These are phyloP conservation scores for Cladosporium sp. DNA, from an alignment of 2,329 filamentous ascomycete genomes.

Conservation along the genomic window DNA sequence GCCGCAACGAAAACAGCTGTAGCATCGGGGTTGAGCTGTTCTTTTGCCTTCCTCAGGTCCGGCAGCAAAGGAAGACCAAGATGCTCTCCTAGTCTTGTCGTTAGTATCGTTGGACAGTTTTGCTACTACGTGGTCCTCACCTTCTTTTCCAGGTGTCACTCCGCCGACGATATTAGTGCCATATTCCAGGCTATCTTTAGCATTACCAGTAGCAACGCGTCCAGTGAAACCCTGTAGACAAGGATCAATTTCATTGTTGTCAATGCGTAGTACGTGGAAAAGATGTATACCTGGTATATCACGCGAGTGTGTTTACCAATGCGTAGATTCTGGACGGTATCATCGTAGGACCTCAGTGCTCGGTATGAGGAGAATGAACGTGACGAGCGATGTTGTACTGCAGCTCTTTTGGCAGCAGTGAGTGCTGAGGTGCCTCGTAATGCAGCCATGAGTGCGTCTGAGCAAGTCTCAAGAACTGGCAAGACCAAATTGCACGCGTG, in stretches of 20 bases:
- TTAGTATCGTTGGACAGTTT: not conserved
- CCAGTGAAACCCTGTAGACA: constrained; percentile 57
- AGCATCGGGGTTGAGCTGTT: constrained; percentile 68
- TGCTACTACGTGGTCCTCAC: not conserved
- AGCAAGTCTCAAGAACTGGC: not conserved
- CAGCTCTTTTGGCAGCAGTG: not conserved
- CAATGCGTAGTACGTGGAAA: too few relatives aligned
- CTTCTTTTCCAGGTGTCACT: constrained; percentile 66
- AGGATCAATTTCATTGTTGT: too few relatives aligned
- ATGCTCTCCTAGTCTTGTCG: constrained; percentile 50
- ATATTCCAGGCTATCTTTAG: constrained; percentile 70
- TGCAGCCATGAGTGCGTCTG: constrained; percentile 17
- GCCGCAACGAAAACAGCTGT: constrained; percentile 77
- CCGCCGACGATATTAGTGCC: constrained; percentile 78
- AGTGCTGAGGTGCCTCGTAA: constrained; percentile 20
- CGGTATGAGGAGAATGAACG: constrained; percentile 26
- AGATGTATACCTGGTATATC: constrained; percentile 52
- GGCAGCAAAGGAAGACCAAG: constrained; percentile 68
- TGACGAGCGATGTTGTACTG: not conserved
- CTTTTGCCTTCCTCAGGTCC: constrained; percentile 64
- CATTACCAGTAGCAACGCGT: constrained; percentile 67
- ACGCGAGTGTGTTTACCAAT: constrained; percentile 64
- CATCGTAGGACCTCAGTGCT: constrained; percentile 46
- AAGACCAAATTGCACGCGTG: too few relatives aligned
- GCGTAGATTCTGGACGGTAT: constrained; percentile 62